These are phyloP conservation scores for Fusarium caatingaense DNA, from an alignment of 2,329 filamentous ascomycete genomes.

Conservation along the genomic window DNA sequence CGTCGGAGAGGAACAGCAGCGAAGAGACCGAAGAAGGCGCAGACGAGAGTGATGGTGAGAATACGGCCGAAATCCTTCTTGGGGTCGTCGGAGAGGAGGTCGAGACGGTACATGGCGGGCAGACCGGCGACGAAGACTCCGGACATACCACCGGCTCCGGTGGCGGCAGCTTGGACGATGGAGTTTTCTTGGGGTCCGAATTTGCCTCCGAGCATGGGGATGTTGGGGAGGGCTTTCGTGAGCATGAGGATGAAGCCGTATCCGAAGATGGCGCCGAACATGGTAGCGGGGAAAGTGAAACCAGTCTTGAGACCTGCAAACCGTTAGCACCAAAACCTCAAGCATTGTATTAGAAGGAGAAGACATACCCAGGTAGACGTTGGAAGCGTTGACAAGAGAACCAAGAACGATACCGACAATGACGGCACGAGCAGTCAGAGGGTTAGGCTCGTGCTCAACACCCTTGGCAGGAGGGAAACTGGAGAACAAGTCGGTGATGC, in stretches of 20 bases:
- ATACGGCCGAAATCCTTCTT: conserved; percentile 67
- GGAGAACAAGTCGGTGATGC: conserved; percentile 52
- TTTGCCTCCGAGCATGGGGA: conserved; percentile 63
- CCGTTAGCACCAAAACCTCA: background rate
- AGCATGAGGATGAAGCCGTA: conserved; percentile 67
- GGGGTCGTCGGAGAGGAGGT: conserved; percentile 61
- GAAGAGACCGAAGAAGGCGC: conserved; percentile 73
- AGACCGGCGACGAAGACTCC: conserved; percentile 69
- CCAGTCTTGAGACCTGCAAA: conserved; percentile 61
- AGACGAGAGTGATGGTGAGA: conserved; percentile 69
- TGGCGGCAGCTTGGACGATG: conserved; percentile 70
- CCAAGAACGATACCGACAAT: conserved; percentile 66
- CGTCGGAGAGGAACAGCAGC: conserved; percentile 72
- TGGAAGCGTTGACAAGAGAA: conserved; percentile 70
- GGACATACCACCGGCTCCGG: conserved; percentile 67
- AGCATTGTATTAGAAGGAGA: too few relatives aligned
- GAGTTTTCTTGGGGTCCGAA: conserved; percentile 73
- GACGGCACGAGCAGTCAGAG: conserved; percentile 67
- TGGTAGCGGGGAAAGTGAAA: conserved; percentile 60
- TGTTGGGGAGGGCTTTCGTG: conserved; percentile 59
- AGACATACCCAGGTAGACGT: conserved; percentile 67
- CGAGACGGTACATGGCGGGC: conserved; percentile 69
- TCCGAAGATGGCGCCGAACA: conserved; percentile 68
- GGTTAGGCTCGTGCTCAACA: conserved; percentile 57
- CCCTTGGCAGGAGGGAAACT: conserved; percentile 57